phyloP scores from a whole-genome alignment of 1,139 yeast species.

The Diutina neorugosa region DNA sequence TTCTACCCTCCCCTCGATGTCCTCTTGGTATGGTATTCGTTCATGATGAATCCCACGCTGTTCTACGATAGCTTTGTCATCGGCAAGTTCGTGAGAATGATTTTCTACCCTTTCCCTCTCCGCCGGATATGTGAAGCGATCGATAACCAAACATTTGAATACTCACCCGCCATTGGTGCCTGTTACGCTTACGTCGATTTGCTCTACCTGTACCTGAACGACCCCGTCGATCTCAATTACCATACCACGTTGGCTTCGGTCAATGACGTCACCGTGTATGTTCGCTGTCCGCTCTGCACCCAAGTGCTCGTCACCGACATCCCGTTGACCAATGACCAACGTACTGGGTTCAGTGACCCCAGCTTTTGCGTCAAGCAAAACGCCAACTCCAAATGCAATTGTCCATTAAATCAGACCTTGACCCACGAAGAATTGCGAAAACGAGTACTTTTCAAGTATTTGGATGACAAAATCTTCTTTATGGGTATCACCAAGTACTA shows the following conservation, averaged over 20 bases:
- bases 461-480: slow-evolving; percentile 5
- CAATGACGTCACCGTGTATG: slow-evolving; percentile 3
- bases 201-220: slow-evolving; percentile 2
- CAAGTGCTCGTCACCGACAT: slow-evolving; percentile 7
- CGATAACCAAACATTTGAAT: slow-evolving; percentile 13
- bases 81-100: slow-evolving; percentile 13
- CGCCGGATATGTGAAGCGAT: slow-evolving; percentile 12
- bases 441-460: slow-evolving; percentile 14
- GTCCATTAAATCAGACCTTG: slow-evolving; percentile 5
- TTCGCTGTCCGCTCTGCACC: slow-evolving; percentile 14
- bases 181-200: slow-evolving; percentile 1
- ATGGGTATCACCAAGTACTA: slow-evolving; percentile 3
- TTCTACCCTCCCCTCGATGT: slow-evolving; percentile 24
- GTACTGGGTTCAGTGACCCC: slow-evolving; percentile 16
- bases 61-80: slow-evolving; percentile 19
- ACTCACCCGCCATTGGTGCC: slow-evolving; percentile 9
- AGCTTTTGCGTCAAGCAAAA: slow-evolving; percentile 8
- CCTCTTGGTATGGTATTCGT: slow-evolving; percentile 29
- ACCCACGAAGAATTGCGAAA: slow-evolving; percentile 13
- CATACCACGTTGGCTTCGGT: slow-evolving; percentile 2
- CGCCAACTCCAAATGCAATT: slow-evolving; percentile 5
- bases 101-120: slow-evolving; percentile 19
- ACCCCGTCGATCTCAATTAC: slow-evolving; percentile 3
- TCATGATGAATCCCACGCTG: slow-evolving; percentile 17
- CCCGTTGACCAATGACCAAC: slow-evolving; percentile 10